Base-by-base conservation (phyloP, 106 monocot species). In the Triglochin maritima region DNA sequence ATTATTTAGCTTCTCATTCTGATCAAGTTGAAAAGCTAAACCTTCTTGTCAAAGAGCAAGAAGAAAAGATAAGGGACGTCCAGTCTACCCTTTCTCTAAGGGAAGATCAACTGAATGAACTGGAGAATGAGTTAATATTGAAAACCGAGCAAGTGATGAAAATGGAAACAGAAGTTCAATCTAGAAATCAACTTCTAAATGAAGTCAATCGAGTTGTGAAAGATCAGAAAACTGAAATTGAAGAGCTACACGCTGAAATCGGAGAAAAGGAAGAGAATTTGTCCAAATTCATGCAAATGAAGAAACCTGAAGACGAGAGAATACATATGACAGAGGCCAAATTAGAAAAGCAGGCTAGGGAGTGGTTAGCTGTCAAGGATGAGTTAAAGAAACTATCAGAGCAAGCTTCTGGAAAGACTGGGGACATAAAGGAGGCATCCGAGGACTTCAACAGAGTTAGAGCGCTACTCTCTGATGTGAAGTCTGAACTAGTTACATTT, bases 361-460 rank as follows among this genome's bases (percentile, higher is more conserved):
- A 77, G 51, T 83, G 82, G 80, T 60, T 78, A 44, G 44, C 16
- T 59, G 67, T 68, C 17, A 63, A 43, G 58, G 57, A 78, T 53
- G 83, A 80, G 48, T 53, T 86, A 7, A 77, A 78, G 56, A 61
- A 74, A 72, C 71, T 80, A 49, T 42, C 77, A 9, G 64, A 69
- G 11, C 67, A 72, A 64, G 77, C 66, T 52, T 53, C 73, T 6
- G 54, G 62, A 46, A 64, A 74, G 15, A 63, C 59, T 12, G 67
- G 47, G 65, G 70, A 63, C 61, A 63, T 60, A 17, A 75, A 78
- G 57, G 76, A 76, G 16, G 55, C 69, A 3, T 46, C 15, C 29
- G 69, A 69, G 44, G 86, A 83, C 16, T 82, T 83, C 42, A 62
- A 64, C 46, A 71, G 80, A 63, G 80, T 86, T 2, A 71, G 56